These are phyloP conservation scores for Aspergillus persii DNA, from an alignment of 2,329 filamentous ascomycete genomes.

Conservation along the genomic window DNA sequence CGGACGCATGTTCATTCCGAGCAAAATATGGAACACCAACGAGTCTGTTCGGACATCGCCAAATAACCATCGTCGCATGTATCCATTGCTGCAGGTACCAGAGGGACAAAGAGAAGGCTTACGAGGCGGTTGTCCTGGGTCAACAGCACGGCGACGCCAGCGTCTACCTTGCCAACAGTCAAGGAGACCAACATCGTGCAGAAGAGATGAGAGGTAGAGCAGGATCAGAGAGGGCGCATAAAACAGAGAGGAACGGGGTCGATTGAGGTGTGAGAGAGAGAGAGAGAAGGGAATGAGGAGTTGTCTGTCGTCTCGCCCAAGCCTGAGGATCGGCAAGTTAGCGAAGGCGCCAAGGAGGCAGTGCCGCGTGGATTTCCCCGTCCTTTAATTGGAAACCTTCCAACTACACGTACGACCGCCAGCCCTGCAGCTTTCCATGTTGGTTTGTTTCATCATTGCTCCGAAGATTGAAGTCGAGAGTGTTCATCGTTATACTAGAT, in stretches of 20 bases:
- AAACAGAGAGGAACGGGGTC: neutral
- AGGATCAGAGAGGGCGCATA: constrained; percentile 4
- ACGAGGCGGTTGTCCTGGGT: constrained; percentile 97
- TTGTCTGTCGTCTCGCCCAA: constrained; percentile 6
- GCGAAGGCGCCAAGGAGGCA: constrained; percentile 29
- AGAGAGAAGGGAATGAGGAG: constrained; percentile 12
- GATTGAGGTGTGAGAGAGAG: neutral
- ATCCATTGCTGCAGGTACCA: neutral
- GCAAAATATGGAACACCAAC: neutral
- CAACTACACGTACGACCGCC: neutral
- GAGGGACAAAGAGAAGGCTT: constrained; percentile 39
- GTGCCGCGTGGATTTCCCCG: constrained; percentile 19
- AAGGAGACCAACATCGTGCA: constrained; percentile 86
- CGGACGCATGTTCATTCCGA: neutral
- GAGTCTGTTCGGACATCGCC: neutral
- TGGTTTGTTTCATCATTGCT: neutral
- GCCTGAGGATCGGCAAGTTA: constrained; percentile 28
- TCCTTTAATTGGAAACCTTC: neutral
- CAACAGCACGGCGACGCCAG: constrained; percentile 92
- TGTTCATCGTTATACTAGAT: neutral
- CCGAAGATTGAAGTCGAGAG: neutral
- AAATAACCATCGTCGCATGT: neutral
- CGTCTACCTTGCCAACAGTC: constrained; percentile 98
- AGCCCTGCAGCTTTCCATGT: neutral
- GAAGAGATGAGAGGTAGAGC: neutral